Conservation (phyloP, 2,329 filamentous ascomycete genomes). For the Metarhizium humberi region DNA sequence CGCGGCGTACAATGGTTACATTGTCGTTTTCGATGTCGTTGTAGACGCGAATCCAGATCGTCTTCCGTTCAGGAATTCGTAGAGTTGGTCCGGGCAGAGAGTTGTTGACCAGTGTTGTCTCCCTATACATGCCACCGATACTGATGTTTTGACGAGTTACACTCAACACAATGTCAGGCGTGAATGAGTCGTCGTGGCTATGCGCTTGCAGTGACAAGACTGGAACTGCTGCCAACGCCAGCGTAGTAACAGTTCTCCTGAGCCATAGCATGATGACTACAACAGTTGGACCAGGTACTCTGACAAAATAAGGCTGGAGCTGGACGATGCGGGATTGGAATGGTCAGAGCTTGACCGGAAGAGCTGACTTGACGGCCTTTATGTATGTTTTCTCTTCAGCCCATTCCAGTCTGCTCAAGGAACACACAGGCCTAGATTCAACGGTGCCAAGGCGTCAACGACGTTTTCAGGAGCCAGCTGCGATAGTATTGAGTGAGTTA, state of each 20-base stretch:
- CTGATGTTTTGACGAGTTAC: conserved; percentile 30
- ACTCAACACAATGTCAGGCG: conserved; percentile 36
- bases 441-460: too few relatives aligned
- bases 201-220: not conserved
- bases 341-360: not conserved
- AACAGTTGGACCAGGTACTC: not conserved
- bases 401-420: not conserved
- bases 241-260: not conserved
- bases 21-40: conserved; percentile 45
- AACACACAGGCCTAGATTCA: too few relatives aligned
- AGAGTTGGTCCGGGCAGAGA: conserved; percentile 41
- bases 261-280: not conserved
- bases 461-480: too few relatives aligned
- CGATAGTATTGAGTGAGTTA: too few relatives aligned
- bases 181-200: conserved; percentile 19
- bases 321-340: not conserved
- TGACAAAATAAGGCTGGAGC: not conserved
- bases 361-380: not conserved
- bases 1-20: conserved; percentile 41
- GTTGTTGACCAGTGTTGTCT: conserved; percentile 37
- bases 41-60: conserved; percentile 48
- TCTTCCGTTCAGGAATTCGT: conserved; percentile 33
- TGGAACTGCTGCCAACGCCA: not conserved
- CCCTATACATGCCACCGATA: conserved; percentile 10
- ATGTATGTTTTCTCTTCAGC: not conserved